Conservation (phyloP, 495 filamentous ascomycete genomes). For the Podospora tetraspora region DNA sequence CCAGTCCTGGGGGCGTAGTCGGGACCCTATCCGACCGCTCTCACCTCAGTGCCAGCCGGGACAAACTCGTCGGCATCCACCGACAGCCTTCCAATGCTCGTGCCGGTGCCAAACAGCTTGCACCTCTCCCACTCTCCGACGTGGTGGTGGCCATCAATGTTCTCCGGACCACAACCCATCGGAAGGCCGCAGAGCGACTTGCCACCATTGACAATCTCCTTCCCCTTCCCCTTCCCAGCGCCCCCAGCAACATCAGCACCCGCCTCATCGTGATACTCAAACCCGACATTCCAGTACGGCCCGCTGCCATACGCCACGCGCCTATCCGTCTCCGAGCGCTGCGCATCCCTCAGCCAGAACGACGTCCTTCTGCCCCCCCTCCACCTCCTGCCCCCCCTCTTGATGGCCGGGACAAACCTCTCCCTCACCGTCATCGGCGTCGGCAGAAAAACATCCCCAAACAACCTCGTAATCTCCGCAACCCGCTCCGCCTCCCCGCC, state of each 20-base stretch:
- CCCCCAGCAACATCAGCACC: not conserved
- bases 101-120: not conserved
- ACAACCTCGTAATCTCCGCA: slow-evolving; percentile 15
- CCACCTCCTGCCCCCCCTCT: not conserved
- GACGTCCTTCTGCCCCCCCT: not conserved
- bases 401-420: not conserved
- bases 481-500: slow-evolving; percentile 10
- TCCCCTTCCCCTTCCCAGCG: not conserved
- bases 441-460: slow-evolving; percentile 11
- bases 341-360: not conserved
- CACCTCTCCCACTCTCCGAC: not conserved
- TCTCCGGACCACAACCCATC: not conserved
- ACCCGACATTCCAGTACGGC: not conserved
- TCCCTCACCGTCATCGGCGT: not conserved
- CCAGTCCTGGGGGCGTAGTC: not conserved
- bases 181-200: not conserved
- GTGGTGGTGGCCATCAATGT: not conserved
- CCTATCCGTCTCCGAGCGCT: not conserved
- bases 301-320: not conserved
- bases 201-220: not conserved
- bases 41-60: not conserved
- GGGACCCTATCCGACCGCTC: not conserved
- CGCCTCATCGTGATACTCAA: not conserved
- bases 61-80: not conserved
- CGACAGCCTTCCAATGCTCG: not conserved